These are phyloP conservation scores for Boletus tomentosulus DNA, from an alignment of 768 basidiomycete genomes.

Conservation along the genomic window DNA sequence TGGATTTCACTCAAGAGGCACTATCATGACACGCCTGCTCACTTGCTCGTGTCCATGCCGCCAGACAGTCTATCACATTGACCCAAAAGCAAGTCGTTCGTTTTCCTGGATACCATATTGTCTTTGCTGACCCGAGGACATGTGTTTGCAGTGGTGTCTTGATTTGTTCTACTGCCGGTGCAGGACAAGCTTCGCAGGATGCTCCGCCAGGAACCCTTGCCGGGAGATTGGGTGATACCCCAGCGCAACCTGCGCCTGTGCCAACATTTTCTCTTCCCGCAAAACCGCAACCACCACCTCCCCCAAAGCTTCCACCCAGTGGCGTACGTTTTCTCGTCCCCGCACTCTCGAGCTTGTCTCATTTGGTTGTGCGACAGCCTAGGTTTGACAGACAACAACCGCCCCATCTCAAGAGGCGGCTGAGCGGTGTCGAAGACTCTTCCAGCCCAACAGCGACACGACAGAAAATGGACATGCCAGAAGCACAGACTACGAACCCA, in stretches of 20 bases:
- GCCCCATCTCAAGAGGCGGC: slow-evolving; percentile 11
- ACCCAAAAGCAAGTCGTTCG: slow-evolving; percentile 19
- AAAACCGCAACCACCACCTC: not conserved
- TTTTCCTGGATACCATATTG: not conserved
- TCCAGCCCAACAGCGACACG: slow-evolving; percentile 2
- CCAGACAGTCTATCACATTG: slow-evolving; percentile 21
- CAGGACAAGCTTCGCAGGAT: slow-evolving; percentile 2
- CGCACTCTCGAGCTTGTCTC: too few species aligned
- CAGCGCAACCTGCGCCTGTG: not conserved
- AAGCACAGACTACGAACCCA: not conserved
- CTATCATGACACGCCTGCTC: too few species aligned
- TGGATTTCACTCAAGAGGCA: too few species aligned
- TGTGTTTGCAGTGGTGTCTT: slow-evolving; percentile 9
- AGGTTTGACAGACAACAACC: slow-evolving; percentile 8
- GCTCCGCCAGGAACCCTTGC: not conserved
- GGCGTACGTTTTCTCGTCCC: slow-evolving; percentile 6
- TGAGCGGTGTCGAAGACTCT: slow-evolving; percentile 1
- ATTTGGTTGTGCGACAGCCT: slow-evolving; percentile 8
- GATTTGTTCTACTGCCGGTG: slow-evolving; percentile 10
- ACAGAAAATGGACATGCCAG: slow-evolving; percentile 11
- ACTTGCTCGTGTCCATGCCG: not conserved
- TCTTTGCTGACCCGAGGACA: slow-evolving; percentile 6
- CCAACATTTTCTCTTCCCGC: not conserved
- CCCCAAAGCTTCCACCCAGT: slow-evolving; percentile 2
- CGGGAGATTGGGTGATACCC: not conserved